Percentiles rank a stretch among this genome's conserved stretches.
Evolutionary conservation across 495 filamentous ascomycete genomes (phyloP).

Genomic region (Niebla homalea): DNA sequence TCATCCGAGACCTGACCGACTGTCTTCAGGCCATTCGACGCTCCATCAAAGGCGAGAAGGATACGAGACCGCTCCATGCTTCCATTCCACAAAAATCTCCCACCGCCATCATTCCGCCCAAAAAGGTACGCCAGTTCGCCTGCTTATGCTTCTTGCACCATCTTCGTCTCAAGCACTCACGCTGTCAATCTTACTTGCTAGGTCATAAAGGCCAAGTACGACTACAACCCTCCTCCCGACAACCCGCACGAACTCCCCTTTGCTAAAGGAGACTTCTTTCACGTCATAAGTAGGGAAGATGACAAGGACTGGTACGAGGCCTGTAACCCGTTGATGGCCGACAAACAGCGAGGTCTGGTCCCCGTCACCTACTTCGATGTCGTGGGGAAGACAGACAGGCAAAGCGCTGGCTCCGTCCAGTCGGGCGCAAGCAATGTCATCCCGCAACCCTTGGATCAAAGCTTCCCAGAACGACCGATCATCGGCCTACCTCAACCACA

Average conservation of each 20-base stretch:
- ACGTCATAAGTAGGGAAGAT: conserved; percentile 93
- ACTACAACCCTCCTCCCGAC: conserved; percentile 63
- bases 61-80: conserved; percentile 60
- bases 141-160: not conserved
- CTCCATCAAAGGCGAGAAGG: conserved; percentile 78
- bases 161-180: not conserved
- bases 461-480: conserved; percentile 53
- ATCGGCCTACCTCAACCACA: conserved; percentile 25
- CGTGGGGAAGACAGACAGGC: conserved; percentile 78
- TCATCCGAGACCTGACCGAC: not conserved
- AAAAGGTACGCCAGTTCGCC: conserved; percentile 57
- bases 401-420: conserved; percentile 65
- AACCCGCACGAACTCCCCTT: conserved; percentile 70
- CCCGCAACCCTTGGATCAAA: conserved; percentile 47
- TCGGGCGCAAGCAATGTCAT: conserved; percentile 43
- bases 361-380: conserved; percentile 87
- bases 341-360: conserved; percentile 69
- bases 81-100: conserved; percentile 86
- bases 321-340: conserved; percentile 84
- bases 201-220: conserved; percentile 95
- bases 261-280: conserved; percentile 91
- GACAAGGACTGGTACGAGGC: conserved; percentile 96
- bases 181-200: conserved; percentile 21
- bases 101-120: conserved; percentile 89
- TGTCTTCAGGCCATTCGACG: conserved; percentile 34